phyloP scores from a whole-genome alignment of 345 rosid genomes.

The Rhodamnia rubescens region DNA sequence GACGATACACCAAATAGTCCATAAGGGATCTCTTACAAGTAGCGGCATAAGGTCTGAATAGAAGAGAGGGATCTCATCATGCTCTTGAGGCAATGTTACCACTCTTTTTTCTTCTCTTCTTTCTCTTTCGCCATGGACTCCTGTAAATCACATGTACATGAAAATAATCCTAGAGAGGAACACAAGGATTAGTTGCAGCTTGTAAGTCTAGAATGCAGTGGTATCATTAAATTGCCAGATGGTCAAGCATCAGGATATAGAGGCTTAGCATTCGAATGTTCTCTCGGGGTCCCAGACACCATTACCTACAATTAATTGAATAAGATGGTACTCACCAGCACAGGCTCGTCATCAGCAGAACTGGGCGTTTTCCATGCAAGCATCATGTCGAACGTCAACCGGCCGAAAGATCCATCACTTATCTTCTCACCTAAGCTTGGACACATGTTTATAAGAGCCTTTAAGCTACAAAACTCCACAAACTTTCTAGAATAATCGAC shows the following conservation, averaged over 20 bases:
- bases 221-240: background rate
- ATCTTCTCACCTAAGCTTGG: conserved; percentile 43
- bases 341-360: conserved; percentile 25
- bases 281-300: background rate
- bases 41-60: conserved; percentile 88
- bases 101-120: conserved; percentile 45
- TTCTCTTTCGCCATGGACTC: conserved; percentile 51
- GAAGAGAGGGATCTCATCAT: conserved; percentile 72
- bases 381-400: conserved; percentile 78
- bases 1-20: background rate
- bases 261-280: background rate
- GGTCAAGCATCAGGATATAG: background rate
- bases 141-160: conserved; percentile 14
- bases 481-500: conserved; percentile 51
- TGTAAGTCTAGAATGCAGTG: background rate
- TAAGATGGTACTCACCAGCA: conserved; percentile 4
- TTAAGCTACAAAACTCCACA: conserved; percentile 59
- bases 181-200: background rate
- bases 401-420: conserved; percentile 51
- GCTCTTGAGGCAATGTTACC: conserved; percentile 22
- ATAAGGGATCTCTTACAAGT: conserved; percentile 41
- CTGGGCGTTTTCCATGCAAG: conserved; percentile 79
- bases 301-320: background rate
- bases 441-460: conserved; percentile 30
- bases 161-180: background rate